A percentile compares a stretch with the other conserved stretches of the same genome.
Evolutionary conservation across 2,329 filamentous ascomycete genomes (phyloP).

Genomic region (Cladosporium phlei): DNA sequence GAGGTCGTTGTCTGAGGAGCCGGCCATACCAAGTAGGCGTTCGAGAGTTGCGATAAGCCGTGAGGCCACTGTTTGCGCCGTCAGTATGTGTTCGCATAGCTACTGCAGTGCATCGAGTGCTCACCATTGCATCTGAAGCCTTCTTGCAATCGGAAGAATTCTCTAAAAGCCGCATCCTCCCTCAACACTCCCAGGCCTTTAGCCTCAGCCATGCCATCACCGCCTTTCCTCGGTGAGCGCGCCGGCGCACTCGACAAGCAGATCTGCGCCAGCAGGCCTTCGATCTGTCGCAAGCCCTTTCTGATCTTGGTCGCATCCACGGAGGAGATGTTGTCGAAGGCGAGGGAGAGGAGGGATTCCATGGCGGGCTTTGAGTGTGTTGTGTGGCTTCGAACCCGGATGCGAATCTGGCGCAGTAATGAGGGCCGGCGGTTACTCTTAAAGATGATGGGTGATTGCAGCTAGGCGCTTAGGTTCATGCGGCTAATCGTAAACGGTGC

Average conservation of each 20-base stretch:
- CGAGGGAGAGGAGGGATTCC: conserved; percentile 86
- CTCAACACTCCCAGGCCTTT: conserved; percentile 67
- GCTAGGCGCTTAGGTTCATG: conserved; percentile 10
- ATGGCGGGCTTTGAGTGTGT: conserved; percentile 46
- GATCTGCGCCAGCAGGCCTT: conserved; percentile 89
- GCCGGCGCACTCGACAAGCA: conserved; percentile 61
- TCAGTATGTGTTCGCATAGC: conserved; percentile 12
- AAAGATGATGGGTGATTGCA: conserved; percentile 5
- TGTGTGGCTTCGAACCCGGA: conserved; percentile 1
- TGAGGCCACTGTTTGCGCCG: conserved; percentile 60
- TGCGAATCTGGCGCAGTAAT: background rate
- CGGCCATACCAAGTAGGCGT: conserved; percentile 74
- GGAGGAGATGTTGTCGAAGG: conserved; percentile 94
- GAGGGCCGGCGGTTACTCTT: background rate
- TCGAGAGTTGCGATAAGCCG: conserved; percentile 82
- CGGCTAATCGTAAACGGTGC: conserved; percentile 8
- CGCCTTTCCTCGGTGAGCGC: conserved; percentile 25
- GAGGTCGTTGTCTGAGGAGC: conserved; percentile 76
- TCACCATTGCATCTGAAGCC: conserved; percentile 92
- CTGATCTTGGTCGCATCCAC: conserved; percentile 85
- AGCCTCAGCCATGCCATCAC: conserved; percentile 19
- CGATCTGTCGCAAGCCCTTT: conserved; percentile 89
- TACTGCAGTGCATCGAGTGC: conserved; percentile 14
- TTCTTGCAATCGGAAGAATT: conserved; percentile 95
- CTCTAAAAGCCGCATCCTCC: conserved; percentile 81